Evolutionary conservation across 495 filamentous ascomycete genomes (phyloP).

Genomic region (Talaromyces adpressus): DNA sequence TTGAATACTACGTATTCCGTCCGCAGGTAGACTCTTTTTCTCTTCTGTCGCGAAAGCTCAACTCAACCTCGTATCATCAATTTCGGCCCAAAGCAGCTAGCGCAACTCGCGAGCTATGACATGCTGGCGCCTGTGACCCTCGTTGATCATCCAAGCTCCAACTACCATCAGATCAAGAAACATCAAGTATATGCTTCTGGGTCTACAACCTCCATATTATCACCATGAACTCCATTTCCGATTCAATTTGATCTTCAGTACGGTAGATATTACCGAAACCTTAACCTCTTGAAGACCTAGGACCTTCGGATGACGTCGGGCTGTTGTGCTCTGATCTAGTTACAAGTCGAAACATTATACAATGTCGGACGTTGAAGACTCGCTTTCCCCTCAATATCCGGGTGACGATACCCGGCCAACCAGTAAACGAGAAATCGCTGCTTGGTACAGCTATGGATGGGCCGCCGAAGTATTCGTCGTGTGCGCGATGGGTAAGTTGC

Average conservation of each 20-base stretch:
- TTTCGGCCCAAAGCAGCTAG: neutral
- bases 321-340: neutral
- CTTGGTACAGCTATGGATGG: constrained; percentile 96
- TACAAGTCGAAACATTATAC: neutral
- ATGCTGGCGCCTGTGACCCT: neutral
- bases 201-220: neutral
- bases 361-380: constrained; percentile 19
- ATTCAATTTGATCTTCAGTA: neutral
- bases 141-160: neutral
- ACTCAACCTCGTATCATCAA: neutral
- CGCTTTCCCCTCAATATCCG: constrained; percentile 45
- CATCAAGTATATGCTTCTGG: neutral
- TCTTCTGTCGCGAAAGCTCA: neutral
- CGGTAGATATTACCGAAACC: neutral
- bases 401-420: constrained; percentile 87
- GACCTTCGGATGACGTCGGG: neutral
- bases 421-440: constrained; percentile 76
- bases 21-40: neutral
- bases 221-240: neutral
- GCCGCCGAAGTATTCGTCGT: constrained; percentile 97
- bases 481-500: constrained; percentile 63
- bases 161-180: neutral
- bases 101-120: neutral
- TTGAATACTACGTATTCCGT: neutral
- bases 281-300: neutral